Base-by-base conservation (phyloP, 1,284 basidiomycete species). In the Tetrapyrgos nigripes region DNA sequence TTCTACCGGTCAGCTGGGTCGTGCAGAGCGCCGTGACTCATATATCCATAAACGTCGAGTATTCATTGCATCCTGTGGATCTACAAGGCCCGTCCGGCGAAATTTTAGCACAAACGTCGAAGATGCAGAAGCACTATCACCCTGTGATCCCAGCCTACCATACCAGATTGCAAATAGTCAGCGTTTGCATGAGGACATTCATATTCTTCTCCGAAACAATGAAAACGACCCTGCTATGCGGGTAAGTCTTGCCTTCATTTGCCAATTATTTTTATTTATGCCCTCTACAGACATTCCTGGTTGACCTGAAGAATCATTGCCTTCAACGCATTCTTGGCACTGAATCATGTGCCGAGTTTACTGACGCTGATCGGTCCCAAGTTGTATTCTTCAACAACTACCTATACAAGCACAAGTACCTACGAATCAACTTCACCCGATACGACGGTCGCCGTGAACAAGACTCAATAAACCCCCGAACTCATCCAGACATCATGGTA, bases 1-100 rank as follows among this genome's bases (percentile, higher is more conserved):
- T 23, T 50, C 58, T 0, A 6, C n/a, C 43, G 14, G 27, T 0
- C 71, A 74, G 19, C 73, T 79, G 29, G 64, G 70, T 0, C 64
- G 28, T 11, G 60, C 68, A 24, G 70, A 73, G 28, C 46, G 56
- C 0, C 55, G 64, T 0, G 19, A 26, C 8, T 13, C 14, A 21
- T 24, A 11, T 29, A 1, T 48, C 29, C 19, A 14, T 26, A 14
- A 45, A 9, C 8, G 6, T 19, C 6, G 19, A 19, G n/a, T n/a
- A n/a, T n/a, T n/a, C n/a, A n/a, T n/a, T n/a, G 23, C 23, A 45
- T 9, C 6, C n/a, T 45, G 23, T 19, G 43, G 9, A 8, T 6
- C 6, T 8, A 45, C 17, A 45, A 45, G 43, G 9, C 17, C 43
- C 8, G 8, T 19, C n/a, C 23, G 43, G 9, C 8, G 19, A 33